Base-by-base conservation (phyloP, 2,329 filamentous ascomycete species). In the Monosporascus sp. region DNA sequence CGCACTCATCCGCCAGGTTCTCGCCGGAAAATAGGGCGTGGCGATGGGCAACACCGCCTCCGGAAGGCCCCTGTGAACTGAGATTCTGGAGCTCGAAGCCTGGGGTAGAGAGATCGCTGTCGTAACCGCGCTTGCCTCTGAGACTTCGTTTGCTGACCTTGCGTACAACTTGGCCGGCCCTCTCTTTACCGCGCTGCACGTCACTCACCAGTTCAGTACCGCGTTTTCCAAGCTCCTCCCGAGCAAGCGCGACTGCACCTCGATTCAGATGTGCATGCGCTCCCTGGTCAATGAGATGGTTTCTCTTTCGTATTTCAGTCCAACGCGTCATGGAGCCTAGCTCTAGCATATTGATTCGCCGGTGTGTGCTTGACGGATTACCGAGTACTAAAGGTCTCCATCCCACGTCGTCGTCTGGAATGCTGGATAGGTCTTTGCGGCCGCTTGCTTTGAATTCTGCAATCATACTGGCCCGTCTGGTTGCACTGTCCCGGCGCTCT, bases 381-480 rank as follows among this genome's bases (percentile, higher is more conserved):
- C 88, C 87, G 64, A 90, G 82, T 58, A 90, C 80, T 27, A 85
- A 76, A 1, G 88, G 84, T 54, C 81, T 81, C 87, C 85, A 90
- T 47, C 62, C 65, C n/a, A 85, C 79, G 44, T 77, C 75, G 56
- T 82, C 77, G 50, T 79, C 77, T 11, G 77, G 71, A 57, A 78
- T 72, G 35, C 71, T 57, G 17, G 57, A 53, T 6, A 65, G 49
- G 18, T 69, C 67, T 47, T 58, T 59, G 22, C 55, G 57, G 45
- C 64, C 64, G 14, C 52, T 57, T 36, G 61, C 61, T 54, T 66
- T 68, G 41, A 63, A 67, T 20, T 55, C 61, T 3, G 73, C 72
- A 45, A 72, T 64, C 43, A 61, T 62, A 46, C 74, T 74, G 4
- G 70, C 70, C n/a, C 73, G 74, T 2, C 75, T 73, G 49, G 73